These are phyloP conservation scores for Pinus albicaulis DNA, from an alignment of 75 land plant genomes.

Conservation along the genomic window DNA sequence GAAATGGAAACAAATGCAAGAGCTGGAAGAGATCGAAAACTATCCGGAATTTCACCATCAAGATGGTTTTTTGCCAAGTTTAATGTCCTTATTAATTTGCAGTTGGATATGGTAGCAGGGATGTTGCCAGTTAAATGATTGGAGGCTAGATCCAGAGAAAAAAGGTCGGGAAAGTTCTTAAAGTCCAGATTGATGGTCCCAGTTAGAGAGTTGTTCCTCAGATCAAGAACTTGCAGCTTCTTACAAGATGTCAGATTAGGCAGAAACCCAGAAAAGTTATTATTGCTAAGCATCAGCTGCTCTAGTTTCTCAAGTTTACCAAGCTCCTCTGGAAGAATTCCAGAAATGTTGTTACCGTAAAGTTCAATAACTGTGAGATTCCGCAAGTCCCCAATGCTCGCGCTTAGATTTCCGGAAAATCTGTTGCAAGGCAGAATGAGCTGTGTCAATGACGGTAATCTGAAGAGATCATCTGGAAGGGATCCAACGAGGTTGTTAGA, in stretches of 20 bases:
- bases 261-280: slow-evolving; percentile 26
- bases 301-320: slow-evolving; percentile 19
- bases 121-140: slow-evolving; percentile 37
- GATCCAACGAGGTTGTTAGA: slow-evolving; percentile 30
- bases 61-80: slow-evolving; percentile 31
- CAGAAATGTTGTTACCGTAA: slow-evolving; percentile 36
- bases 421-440: slow-evolving; percentile 18
- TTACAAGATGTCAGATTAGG: slow-evolving; percentile 32
- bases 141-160: slow-evolving; percentile 28
- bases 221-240: slow-evolving; percentile 19
- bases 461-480: slow-evolving; percentile 34
- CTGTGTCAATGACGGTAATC: slow-evolving; percentile 11
- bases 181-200: slow-evolving; percentile 27
- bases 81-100: slow-evolving; percentile 11
- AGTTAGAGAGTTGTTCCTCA: slow-evolving; percentile 30
- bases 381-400: slow-evolving; percentile 20
- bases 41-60: slow-evolving; percentile 31
- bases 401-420: slow-evolving; percentile 16
- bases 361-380: slow-evolving; percentile 35
- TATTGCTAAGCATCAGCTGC: slow-evolving; percentile 16
- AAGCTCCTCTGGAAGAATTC: slow-evolving; percentile 38
- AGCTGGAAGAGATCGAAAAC: slow-evolving; percentile 21
- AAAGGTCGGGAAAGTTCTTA: slow-evolving; percentile 16
- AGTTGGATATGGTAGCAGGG: slow-evolving; percentile 24
- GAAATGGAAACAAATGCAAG: slow-evolving; percentile 37